phyloP scores from a whole-genome alignment of 345 rosid genomes.

The Arabis alpina region DNA sequence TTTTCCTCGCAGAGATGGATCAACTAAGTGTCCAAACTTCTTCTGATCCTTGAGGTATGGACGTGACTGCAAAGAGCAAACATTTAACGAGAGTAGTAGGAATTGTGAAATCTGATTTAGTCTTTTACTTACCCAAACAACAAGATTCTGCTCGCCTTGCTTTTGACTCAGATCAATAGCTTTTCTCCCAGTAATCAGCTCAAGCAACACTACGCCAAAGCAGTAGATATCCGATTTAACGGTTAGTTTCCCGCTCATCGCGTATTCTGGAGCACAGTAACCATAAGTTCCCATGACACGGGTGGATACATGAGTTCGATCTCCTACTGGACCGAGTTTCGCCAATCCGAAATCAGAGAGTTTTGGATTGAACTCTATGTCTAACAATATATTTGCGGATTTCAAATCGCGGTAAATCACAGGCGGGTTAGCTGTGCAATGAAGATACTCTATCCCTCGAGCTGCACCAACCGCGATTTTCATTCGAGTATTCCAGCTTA shows the following conservation, averaged over 20 bases:
- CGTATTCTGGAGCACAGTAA: conserved; percentile 97
- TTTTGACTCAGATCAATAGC: conserved; percentile 67
- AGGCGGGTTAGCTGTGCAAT: conserved; percentile 89
- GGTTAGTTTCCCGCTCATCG: conserved; percentile 96
- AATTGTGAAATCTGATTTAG: neutral
- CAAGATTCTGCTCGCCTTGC: conserved; percentile 83
- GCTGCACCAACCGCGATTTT: conserved; percentile 94
- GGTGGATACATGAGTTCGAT: conserved; percentile 95
- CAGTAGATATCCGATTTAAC: conserved; percentile 93
- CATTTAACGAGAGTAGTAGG: neutral
- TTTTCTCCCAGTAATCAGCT: conserved; percentile 87
- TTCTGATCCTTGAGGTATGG: conserved; percentile 76
- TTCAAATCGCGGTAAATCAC: conserved; percentile 94
- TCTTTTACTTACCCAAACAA: conserved; percentile 72
- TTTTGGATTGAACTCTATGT: conserved; percentile 72
- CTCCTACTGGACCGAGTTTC: conserved; percentile 95
- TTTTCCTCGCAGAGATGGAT: conserved; percentile 70
- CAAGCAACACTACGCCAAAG: conserved; percentile 96
- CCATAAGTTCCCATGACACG: conserved; percentile 99
- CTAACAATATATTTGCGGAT: conserved; percentile 88
- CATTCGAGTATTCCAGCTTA: conserved; percentile 80
- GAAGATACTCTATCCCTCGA: conserved; percentile 86
- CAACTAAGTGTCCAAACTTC: conserved; percentile 68
- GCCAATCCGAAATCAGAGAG: conserved; percentile 96
- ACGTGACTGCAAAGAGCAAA: conserved; percentile 55